phyloP scores from a whole-genome alignment of 2,329 filamentous ascomycete species.

The Elsinoe batatas region DNA sequence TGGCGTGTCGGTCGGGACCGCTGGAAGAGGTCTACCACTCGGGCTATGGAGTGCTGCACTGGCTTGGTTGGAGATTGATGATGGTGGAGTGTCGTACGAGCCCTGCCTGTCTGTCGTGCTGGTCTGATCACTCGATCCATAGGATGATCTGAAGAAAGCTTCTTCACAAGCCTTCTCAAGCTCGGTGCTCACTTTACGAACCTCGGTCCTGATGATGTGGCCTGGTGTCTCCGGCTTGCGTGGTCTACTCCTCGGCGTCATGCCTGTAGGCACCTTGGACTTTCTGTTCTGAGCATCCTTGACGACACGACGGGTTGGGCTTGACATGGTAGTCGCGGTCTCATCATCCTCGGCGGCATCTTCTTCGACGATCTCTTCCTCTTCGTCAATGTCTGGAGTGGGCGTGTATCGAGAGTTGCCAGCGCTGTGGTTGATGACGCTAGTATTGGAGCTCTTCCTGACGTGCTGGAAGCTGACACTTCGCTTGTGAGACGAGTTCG shows the following conservation, averaged over 20 bases:
- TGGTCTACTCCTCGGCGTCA: constrained; percentile 25
- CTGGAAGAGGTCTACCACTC: constrained; percentile 31
- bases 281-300: constrained; percentile 28
- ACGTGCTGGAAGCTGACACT: constrained; percentile 55
- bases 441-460: constrained; percentile 36
- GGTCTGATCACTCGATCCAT: constrained; percentile 39
- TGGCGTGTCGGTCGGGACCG: constrained; percentile 38
- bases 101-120: constrained; percentile 32
- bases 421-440: constrained; percentile 27
- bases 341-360: constrained; percentile 16
- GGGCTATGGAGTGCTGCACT: constrained; percentile 16
- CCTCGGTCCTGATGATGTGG: constrained; percentile 60
- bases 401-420: constrained; percentile 18
- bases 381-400: constrained; percentile 14
- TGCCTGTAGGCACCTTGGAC: constrained; percentile 22
- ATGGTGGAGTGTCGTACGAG: constrained; percentile 43
- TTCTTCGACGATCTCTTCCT: constrained; percentile 16
- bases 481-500: constrained; percentile 38
- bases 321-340: constrained; percentile 18
- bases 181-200: constrained; percentile 72
- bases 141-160: constrained; percentile 66
- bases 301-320: constrained; percentile 24
- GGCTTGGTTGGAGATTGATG: constrained; percentile 32
- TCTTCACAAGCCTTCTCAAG: constrained; percentile 87
- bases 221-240: constrained; percentile 35